Base-by-base conservation (phyloP, 768 basidiomycete species). In the Hortiboletus campestris region DNA sequence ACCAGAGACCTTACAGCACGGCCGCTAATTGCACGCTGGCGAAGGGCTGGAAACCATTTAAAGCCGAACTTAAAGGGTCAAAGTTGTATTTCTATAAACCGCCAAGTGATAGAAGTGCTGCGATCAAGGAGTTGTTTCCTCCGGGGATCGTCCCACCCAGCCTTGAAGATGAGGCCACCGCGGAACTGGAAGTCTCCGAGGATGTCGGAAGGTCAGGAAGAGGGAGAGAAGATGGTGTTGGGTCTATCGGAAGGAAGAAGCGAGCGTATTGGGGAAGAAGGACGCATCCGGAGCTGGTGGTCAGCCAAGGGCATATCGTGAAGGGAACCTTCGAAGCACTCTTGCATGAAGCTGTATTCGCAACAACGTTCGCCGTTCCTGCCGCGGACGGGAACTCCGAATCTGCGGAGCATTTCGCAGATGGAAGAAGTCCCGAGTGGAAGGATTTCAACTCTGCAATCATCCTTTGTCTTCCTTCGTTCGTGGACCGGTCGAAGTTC, bases 71-170 rank as follows among this genome's bases (percentile, higher is more conserved):
- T 28, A 88, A 90, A 65, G 93, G 92, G 7, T 83, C 87, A 13
- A 94, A 94, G 68, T 63, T 95, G 46, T 87, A 89, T 68, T 89
- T 94, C 64, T 93, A 89, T 68, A 95, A 94, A 64, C 84, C 90
- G 0, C 90, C 92, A 0, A 76, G 79, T 29, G 92, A 94, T 59
- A 76, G 84, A 53, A 74, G 71, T 22, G 72, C 76, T 2, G 86
- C 78, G 0, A 78, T 93, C 49, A 89, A 85, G 66, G 85, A 87
- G 9, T 72, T 93, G 25, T 95, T 95, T 63, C 86, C 89, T 11
- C 78, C 81, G 0, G 82, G 75, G 9, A 71, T 89, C 17, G 82
- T 88, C 0, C 78, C 82, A 0, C 77, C 79, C 0, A 72, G 74
- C 16, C 72, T 80, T 43, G 83, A 85, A 48, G 82, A 80, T n/a